Conservation (phyloP, 257 asterid species). For the Solanum ahanhuiri region DNA sequence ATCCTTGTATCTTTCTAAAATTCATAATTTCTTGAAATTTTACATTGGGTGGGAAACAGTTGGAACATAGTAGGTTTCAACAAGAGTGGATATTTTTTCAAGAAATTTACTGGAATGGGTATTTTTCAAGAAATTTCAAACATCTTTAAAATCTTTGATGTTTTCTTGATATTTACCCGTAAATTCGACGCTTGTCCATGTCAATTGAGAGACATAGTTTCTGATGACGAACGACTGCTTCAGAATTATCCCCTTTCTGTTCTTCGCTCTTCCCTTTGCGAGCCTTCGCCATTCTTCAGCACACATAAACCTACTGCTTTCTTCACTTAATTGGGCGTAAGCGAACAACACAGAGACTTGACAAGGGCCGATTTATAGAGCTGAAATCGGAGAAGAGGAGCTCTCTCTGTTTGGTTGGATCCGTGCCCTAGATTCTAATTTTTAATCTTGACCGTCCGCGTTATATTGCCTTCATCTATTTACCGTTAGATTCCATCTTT, state of each 20-base stretch:
- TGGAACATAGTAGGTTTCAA: neutral
- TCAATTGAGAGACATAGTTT: slow-evolving; percentile 88
- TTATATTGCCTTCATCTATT: neutral
- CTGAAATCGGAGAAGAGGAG: neutral
- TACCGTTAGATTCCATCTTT: slow-evolving; percentile 4
- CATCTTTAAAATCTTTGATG: neutral
- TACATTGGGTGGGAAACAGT: neutral
- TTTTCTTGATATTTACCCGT: slow-evolving; percentile 39
- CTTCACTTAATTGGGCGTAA: neutral
- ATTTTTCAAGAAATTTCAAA: neutral
- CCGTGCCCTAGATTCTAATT: slow-evolving; percentile 20
- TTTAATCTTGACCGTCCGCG: slow-evolving; percentile 4
- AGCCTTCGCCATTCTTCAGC: slow-evolving; percentile 70
- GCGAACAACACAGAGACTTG: neutral
- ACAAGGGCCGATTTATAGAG: slow-evolving; percentile 7
- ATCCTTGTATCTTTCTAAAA: neutral
- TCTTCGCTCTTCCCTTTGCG: slow-evolving; percentile 77
- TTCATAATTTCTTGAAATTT: neutral
- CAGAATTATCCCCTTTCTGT: slow-evolving; percentile 74
- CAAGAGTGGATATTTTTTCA: neutral
- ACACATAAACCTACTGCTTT: neutral
- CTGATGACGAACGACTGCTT: slow-evolving; percentile 92
- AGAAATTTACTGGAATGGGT: neutral
- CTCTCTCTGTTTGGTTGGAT: slow-evolving; percentile 2
- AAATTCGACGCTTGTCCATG: slow-evolving; percentile 75